Base-by-base conservation (phyloP, 805 yeast species). In the Saccharomycopsis sp. region DNA sequence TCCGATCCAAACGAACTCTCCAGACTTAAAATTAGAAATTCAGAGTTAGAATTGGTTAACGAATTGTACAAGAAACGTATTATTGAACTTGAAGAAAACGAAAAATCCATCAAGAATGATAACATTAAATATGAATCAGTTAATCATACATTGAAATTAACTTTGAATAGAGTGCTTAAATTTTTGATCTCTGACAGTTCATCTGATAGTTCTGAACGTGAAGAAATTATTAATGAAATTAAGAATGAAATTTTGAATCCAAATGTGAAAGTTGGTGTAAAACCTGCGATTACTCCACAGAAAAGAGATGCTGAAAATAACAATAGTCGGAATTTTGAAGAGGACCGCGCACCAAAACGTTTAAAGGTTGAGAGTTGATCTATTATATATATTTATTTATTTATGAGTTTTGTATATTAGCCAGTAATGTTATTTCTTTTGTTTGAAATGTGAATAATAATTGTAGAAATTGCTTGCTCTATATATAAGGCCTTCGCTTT, bases 21-120 rank as follows among this genome's bases (percentile, higher is more conserved):
- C 27, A 66, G 62, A 43, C 64, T 89, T 51, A 76, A 77, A 52
- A 85, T 96, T 0, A 71, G 94, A 47, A 85, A 89, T 19, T 77
- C 84, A 9, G 97, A 90, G 60, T 71, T 90, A 50, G 97, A 90
- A 60, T 69, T 89, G 35, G 95, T 90, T 33, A 89, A 88, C 56
- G 97, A 89, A 59, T 66, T 90, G 47, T 85, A 87, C 66, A 76
- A 85, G 54, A 76, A 90, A 4, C 75, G 95, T 53, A 85, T 90
- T 36, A 68, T 74, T 60, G 96, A 90, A 58, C 68, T 90, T 52
- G 96, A 90, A 20, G 19, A 14, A 3, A 11, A 19, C 4, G 36
- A 35, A 9, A 27, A 39, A 33, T 2, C 22, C 6, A 16, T 11
- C 20, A 19, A 11, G 19, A 26, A 26, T 4, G 43, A 40, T 9